Conservation (phyloP, 2,329 filamentous ascomycete genomes). For the Verticillium zaregamsianum region DNA sequence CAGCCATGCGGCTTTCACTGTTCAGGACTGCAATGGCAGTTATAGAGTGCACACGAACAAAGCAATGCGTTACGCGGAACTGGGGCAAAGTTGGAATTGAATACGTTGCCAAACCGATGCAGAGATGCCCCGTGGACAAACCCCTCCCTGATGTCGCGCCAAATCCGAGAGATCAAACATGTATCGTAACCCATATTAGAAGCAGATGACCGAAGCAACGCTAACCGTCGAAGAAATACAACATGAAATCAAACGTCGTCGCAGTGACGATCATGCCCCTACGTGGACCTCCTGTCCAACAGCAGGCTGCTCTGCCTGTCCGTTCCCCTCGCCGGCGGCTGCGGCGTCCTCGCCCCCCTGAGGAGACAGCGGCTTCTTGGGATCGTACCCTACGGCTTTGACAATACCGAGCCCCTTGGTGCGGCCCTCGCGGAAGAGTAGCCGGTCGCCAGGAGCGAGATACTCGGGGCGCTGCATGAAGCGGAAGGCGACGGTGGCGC, state of each 20-base stretch:
- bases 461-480: slow-evolving; percentile 96
- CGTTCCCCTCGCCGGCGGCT: slow-evolving; percentile 3
- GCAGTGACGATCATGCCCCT: slow-evolving; percentile 1
- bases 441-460: slow-evolving; percentile 77
- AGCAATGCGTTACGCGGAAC: no score
- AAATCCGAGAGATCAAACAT: no score
- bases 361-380: slow-evolving; percentile 38
- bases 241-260: not conserved
- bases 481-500: slow-evolving; percentile 89
- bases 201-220: not conserved
- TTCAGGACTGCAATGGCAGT: no score
- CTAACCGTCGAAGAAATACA: not conserved
- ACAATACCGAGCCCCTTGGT: slow-evolving; percentile 96
- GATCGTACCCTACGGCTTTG: slow-evolving; percentile 85
- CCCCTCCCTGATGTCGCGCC: no score
- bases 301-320: not conserved
- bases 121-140: no score
- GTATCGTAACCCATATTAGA: not conserved
- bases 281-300: slow-evolving; percentile 8
- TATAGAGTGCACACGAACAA: no score
- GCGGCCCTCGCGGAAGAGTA: slow-evolving; percentile 89
- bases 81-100: no score
- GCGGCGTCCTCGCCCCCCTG: not conserved
- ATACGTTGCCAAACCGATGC: not conserved
- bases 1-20: no score